Evolutionary conservation across 306 rosid genomes (phyloP).

Genomic region (Pueraria montana): DNA sequence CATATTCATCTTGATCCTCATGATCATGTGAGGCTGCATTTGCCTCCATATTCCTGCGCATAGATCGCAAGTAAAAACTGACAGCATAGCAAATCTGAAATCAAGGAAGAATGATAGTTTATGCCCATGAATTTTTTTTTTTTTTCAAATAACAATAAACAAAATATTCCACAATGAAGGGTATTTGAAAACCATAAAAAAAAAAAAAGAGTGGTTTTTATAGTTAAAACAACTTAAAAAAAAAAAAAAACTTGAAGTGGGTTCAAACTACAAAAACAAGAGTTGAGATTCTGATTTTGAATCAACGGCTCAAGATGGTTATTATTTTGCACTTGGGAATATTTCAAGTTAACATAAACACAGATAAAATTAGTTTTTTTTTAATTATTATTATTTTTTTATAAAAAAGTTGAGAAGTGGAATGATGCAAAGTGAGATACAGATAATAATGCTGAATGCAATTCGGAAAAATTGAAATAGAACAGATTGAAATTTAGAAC

Average conservation of each 20-base stretch:
- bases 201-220: no score
- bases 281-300: background rate
- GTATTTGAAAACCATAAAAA: background rate
- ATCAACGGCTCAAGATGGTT: background rate
- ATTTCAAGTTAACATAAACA: background rate
- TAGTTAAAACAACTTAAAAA: background rate
- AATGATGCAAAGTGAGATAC: background rate
- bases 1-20: conserved; percentile 72
- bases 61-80: background rate
- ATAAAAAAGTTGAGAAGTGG: background rate
- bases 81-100: background rate
- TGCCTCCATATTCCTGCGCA: conserved; percentile 63
- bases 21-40: conserved; percentile 39
- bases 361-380: background rate
- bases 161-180: conserved; percentile 6
- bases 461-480: background rate
- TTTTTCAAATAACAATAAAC: background rate
- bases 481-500: background rate
- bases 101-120: background rate
- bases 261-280: background rate
- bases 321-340: background rate
- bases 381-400: no score
- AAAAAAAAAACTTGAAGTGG: background rate
- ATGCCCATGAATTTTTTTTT: background rate
- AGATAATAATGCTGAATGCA: background rate